Conservation (phyloP, 345 rosid species). For the Nasturtium officinale region DNA sequence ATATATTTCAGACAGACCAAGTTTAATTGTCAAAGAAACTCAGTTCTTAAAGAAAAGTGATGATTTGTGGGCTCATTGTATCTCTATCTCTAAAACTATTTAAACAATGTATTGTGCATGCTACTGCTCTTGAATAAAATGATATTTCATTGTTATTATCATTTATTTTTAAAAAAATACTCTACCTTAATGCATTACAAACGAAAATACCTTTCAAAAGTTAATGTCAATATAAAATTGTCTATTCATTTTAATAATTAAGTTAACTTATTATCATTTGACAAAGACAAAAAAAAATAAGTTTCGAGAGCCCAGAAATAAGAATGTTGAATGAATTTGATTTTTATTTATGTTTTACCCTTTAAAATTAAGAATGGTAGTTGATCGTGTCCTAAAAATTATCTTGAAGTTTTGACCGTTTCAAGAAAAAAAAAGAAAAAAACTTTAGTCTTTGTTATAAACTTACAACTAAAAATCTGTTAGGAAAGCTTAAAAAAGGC, state of each 20-base stretch:
- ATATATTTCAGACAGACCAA: not conserved
- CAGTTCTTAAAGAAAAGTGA: slow-evolving; percentile 5
- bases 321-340: not conserved
- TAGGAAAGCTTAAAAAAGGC: not conserved
- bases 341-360: not conserved
- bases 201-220: not conserved
- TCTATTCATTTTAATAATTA: not conserved
- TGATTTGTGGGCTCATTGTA: not conserved
- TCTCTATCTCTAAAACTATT: not conserved
- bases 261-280: no score
- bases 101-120: not conserved
- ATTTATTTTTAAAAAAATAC: no score
- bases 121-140: not conserved
- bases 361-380: not conserved
- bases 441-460: not conserved
- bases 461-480: not conserved
- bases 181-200: not conserved
- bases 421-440: no score
- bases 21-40: not conserved
- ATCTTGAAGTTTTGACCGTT: not conserved
- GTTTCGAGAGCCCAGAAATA: not conserved
- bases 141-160: not conserved
- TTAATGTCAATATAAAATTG: not conserved
- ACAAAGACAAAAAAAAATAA: no score
- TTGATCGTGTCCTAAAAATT: not conserved